A percentile compares a stretch with the other conserved stretches of the same genome.
phyloP scores from a whole-genome alignment of 202 grass and related monocot genomes.

The Dendrocalamus latiflorus region DNA sequence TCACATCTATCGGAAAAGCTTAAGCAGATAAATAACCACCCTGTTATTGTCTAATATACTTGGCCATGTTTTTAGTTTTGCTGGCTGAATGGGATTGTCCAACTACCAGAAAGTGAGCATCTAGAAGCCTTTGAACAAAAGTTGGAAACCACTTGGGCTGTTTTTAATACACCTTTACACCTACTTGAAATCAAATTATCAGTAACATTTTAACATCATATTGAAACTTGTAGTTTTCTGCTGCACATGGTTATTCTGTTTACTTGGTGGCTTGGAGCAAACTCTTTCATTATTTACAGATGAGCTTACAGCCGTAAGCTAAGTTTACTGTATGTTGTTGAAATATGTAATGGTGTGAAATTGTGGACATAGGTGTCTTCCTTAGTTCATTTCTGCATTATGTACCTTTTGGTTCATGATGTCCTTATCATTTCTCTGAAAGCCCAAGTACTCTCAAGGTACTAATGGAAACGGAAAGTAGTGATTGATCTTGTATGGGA shows the following conservation, averaged over 20 bases:
- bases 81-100: conserved; percentile 24
- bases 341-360: neutral
- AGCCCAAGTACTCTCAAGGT: neutral
- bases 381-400: too few relatives aligned
- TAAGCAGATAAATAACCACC: conserved; percentile 2
- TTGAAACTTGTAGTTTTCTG: too few relatives aligned
- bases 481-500: neutral
- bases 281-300: neutral
- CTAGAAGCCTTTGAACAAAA: too few relatives aligned
- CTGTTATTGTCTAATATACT: neutral
- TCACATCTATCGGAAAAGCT: conserved; percentile 26
- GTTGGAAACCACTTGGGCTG: too few relatives aligned
- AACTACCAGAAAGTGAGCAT: conserved; percentile 36
- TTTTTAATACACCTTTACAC: too few relatives aligned
- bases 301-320: neutral
- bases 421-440: too few relatives aligned
- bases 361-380: neutral
- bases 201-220: too few relatives aligned
- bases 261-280: neutral
- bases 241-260: neutral
- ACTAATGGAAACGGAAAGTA: neutral
- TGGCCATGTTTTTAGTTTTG: neutral
- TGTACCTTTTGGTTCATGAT: too few relatives aligned
- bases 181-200: too few relatives aligned
- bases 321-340: neutral